Conservation (phyloP, 2,329 filamentous ascomycete species). For the Juglanconis oblonga region DNA sequence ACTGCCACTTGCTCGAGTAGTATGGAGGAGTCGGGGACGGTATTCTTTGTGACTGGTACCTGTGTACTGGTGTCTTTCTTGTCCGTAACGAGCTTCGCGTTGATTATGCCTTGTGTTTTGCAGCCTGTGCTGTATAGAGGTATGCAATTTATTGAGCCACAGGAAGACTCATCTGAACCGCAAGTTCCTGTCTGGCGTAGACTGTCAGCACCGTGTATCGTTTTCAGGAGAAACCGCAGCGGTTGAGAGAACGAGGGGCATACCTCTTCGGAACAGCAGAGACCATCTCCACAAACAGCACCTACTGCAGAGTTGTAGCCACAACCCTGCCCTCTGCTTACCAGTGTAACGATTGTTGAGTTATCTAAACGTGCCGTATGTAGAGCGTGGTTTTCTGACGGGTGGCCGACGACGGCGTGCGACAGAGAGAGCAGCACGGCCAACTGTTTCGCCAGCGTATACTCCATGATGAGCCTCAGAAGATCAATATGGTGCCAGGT, state of each 20-base stretch:
- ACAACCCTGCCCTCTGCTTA: neutral
- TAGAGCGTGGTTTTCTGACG: neutral
- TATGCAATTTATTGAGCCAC: neutral
- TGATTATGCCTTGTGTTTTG: neutral
- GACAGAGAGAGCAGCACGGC: neutral
- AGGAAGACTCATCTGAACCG: constrained; percentile 1
- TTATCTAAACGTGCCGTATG: neutral
- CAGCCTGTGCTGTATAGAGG: constrained; percentile 12
- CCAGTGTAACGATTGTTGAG: neutral
- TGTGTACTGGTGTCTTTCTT: neutral
- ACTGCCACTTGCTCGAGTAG: neutral
- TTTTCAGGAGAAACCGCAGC: neutral
- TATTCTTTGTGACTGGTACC: neutral
- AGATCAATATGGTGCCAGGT: too few species aligned
- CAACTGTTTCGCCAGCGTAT: too few species aligned
- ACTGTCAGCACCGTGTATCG: neutral
- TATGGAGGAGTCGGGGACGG: neutral
- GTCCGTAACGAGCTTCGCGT: neutral
- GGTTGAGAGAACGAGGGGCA: neutral
- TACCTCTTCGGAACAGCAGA: neutral
- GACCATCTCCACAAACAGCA: neutral
- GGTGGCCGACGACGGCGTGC: neutral
- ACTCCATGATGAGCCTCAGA: too few species aligned
- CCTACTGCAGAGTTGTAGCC: neutral
- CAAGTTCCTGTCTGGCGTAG: neutral